Conservation (phyloP, 2,329 filamentous ascomycete species). For the Arthroderma uncinatum region DNA sequence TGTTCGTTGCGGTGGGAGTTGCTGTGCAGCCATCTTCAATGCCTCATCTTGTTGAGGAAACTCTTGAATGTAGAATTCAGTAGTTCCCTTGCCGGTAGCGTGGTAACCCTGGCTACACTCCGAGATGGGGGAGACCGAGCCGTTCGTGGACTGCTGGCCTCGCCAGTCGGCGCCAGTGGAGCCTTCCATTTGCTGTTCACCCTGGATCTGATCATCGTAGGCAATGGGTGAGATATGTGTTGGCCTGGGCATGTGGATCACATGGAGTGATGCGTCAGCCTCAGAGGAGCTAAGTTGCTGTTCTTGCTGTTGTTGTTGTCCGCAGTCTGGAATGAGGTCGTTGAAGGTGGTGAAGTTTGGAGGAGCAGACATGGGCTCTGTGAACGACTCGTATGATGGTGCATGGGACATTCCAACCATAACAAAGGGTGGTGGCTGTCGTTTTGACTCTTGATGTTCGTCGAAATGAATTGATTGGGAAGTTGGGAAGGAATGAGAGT, state of each 20-base stretch:
- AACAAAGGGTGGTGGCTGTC: background rate
- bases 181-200: slow-evolving; percentile 12
- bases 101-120: slow-evolving; percentile 11
- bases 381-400: background rate
- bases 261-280: slow-evolving; percentile 23
- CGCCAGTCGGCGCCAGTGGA: slow-evolving; percentile 20
- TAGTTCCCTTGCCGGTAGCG: slow-evolving; percentile 21
- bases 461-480: slow-evolving; percentile 20
- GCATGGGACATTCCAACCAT: slow-evolving; percentile 1
- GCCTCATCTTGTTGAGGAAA: slow-evolving; percentile 36
- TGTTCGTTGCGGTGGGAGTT: slow-evolving; percentile 31
- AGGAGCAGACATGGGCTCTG: slow-evolving; percentile 31
- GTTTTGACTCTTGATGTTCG: background rate
- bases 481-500: slow-evolving; percentile 27
- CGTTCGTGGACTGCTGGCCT: slow-evolving; percentile 24
- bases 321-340: background rate
- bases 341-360: slow-evolving; percentile 2
- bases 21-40: slow-evolving; percentile 34
- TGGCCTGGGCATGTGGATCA: slow-evolving; percentile 26
- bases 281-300: slow-evolving; percentile 28
- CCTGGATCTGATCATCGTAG: slow-evolving; percentile 24
- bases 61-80: slow-evolving; percentile 36
- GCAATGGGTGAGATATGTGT: slow-evolving; percentile 29
- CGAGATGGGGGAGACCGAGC: slow-evolving; percentile 21
- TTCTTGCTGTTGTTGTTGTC: slow-evolving; percentile 25